A percentile compares a stretch with the other conserved stretches of the same genome.
phyloP scores from a whole-genome alignment of 2,329 filamentous ascomycete genomes.

The Lasiodiplodia gonubiensis region DNA sequence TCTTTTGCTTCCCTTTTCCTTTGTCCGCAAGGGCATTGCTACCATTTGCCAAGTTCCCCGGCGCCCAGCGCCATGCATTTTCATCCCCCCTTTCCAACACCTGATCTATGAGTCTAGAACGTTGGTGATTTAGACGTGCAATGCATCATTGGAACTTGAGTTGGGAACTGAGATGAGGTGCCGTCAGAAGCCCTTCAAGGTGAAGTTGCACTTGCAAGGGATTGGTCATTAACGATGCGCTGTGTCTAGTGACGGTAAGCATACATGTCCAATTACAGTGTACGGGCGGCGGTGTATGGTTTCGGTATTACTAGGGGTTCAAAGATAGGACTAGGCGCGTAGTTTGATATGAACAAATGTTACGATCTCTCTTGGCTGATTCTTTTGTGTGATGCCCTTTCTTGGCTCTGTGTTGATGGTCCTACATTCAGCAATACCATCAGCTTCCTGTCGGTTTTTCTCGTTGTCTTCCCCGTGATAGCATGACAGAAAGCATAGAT shows the following conservation, averaged over 20 bases:
- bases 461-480: neutral
- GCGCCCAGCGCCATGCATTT: constrained; percentile 24
- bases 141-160: neutral
- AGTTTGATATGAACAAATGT: neutral
- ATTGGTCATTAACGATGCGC: neutral
- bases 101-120: neutral
- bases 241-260: neutral
- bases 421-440: neutral
- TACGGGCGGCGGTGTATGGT: neutral
- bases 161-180: neutral
- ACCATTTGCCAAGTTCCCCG: constrained; percentile 1
- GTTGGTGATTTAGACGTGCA: neutral
- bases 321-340: neutral
- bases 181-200: no score
- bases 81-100: neutral
- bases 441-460: neutral
- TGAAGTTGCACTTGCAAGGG: neutral
- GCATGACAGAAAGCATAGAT: neutral
- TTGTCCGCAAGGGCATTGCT: neutral
- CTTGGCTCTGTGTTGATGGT: neutral
- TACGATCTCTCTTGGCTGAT: neutral
- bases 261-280: neutral
- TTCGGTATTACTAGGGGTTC: neutral
- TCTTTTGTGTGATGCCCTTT: neutral
- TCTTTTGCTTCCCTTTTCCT: neutral